phyloP scores from a whole-genome alignment of 495 filamentous ascomycete species.

The Penicillium psychrofluorescens region DNA sequence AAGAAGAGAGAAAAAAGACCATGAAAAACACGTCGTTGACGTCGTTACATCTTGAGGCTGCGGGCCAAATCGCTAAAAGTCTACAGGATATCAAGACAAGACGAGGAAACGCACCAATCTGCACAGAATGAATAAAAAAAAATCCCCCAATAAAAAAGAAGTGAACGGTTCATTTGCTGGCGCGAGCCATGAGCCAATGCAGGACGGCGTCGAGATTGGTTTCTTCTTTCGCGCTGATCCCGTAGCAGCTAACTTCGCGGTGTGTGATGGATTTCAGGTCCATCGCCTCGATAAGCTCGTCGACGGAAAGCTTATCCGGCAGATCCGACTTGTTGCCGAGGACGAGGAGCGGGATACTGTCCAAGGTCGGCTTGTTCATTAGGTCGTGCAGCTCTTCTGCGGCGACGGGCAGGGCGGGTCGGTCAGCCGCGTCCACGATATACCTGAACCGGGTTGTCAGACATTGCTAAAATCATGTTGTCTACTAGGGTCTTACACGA shows the following conservation, averaged over 20 bases:
- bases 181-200: slow-evolving; percentile 90
- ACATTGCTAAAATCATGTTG: background rate
- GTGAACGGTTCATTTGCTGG: slow-evolving; percentile 41
- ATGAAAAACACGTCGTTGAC: slow-evolving; percentile 13
- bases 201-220: slow-evolving; percentile 96
- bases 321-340: slow-evolving; percentile 97
- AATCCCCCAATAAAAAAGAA: slow-evolving; percentile 1
- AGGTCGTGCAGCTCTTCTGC: slow-evolving; percentile 86
- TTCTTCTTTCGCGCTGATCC: slow-evolving; percentile 97
- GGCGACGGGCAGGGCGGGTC: slow-evolving; percentile 71
- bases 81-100: slow-evolving; percentile 6
- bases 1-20: background rate
- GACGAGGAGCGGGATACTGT: slow-evolving; percentile 89
- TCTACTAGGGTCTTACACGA: slow-evolving; percentile 55
- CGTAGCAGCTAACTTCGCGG: slow-evolving; percentile 97
- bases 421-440: slow-evolving; percentile 90
- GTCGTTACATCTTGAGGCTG: slow-evolving; percentile 19
- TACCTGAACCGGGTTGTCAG: slow-evolving; percentile 45
- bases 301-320: slow-evolving; percentile 76
- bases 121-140: slow-evolving; percentile 1
- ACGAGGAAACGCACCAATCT: background rate
- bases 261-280: slow-evolving; percentile 82
- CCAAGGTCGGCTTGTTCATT: slow-evolving; percentile 76
- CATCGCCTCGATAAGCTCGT: slow-evolving; percentile 90
- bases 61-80: slow-evolving; percentile 12